Evolutionary conservation across 441 rosid genomes (phyloP).

Genomic region (Metrosideros polymorpha): DNA sequence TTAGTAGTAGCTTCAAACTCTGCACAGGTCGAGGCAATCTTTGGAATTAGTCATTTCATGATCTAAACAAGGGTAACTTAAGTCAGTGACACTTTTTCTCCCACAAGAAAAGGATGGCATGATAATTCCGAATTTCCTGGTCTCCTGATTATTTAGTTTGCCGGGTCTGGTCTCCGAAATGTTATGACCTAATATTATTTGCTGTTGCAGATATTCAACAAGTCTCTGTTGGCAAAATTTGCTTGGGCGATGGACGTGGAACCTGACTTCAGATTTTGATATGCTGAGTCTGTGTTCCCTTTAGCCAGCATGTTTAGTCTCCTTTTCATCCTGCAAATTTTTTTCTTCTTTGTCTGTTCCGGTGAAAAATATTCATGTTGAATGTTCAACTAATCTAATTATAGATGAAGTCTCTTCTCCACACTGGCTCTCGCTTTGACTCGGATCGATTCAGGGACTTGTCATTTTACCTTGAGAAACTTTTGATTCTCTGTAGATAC

Average conservation of each 20-base stretch:
- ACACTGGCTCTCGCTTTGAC: background rate
- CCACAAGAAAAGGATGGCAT: background rate
- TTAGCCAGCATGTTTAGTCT: background rate
- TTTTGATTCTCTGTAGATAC: background rate
- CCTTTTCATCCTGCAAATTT: constrained; percentile 1
- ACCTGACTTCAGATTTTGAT: constrained; percentile 93
- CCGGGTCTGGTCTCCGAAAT: background rate
- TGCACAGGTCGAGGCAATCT: background rate
- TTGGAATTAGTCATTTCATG: background rate
- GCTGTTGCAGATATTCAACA: constrained; percentile 77
- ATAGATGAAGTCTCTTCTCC: constrained; percentile 15
- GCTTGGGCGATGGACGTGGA: constrained; percentile 99
- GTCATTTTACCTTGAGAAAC: background rate
- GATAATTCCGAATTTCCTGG: background rate
- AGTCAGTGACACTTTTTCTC: background rate
- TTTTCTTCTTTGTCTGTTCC: constrained; percentile 2
- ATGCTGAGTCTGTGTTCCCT: background rate
- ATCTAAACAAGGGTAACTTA: background rate
- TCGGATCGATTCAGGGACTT: background rate
- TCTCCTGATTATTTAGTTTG: background rate
- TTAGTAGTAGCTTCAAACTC: constrained; percentile 8
- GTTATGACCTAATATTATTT: background rate
- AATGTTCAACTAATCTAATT: constrained; percentile 51
- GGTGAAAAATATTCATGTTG: constrained; percentile 21
- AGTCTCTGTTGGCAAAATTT: constrained; percentile 92